phyloP scores from a whole-genome alignment of 352 stramenopile species.

The Stramenopiles sp. region DNA sequence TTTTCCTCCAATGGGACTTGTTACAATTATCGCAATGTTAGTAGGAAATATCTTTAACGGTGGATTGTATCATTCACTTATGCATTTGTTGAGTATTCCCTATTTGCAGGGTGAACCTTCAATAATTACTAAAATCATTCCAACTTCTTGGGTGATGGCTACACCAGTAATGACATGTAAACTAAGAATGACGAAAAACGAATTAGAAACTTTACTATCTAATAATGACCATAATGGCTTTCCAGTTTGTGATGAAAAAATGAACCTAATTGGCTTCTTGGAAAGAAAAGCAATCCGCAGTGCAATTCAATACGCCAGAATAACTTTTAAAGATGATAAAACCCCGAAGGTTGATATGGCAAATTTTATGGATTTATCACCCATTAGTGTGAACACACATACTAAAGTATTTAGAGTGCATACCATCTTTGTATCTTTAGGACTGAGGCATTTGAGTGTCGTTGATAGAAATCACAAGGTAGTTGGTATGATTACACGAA shows the following conservation, averaged over 20 bases:
- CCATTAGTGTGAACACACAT: constrained; percentile 47
- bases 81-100: constrained; percentile 70
- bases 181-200: constrained; percentile 9
- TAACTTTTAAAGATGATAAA: constrained; percentile 25
- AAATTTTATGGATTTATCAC: constrained; percentile 82
- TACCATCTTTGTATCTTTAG: constrained; percentile 72
- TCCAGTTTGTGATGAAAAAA: constrained; percentile 20
- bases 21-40: constrained; percentile 71
- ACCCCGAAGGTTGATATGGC: constrained; percentile 63
- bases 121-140: constrained; percentile 22
- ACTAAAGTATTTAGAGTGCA: constrained; percentile 48
- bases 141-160: constrained; percentile 8
- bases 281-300: no score
- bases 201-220: constrained; percentile 20
- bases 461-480: constrained; percentile 58
- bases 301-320: neutral
- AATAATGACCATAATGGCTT: constrained; percentile 42
- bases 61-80: constrained; percentile 86
- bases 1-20: constrained; percentile 84
- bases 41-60: constrained; percentile 92
- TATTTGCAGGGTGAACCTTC: constrained; percentile 79
- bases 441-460: constrained; percentile 64
- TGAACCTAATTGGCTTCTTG: constrained; percentile 8
- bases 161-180: neutral
- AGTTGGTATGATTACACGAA: constrained; percentile 35